Base-by-base conservation (phyloP, 495 filamentous ascomycete species). In the Hypoxylon intermedium region DNA sequence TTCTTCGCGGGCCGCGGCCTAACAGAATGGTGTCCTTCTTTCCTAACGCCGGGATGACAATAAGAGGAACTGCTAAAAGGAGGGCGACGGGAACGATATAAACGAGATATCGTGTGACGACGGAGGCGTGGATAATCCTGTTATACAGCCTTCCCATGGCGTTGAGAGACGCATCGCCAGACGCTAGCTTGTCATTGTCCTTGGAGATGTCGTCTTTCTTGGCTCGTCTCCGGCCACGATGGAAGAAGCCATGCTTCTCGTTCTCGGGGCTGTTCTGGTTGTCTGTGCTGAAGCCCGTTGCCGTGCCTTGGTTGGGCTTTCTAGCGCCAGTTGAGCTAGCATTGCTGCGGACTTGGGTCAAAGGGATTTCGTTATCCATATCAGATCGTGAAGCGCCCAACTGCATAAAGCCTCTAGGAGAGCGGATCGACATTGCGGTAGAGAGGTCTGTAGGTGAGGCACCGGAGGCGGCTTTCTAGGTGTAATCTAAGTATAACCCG, bases 61-160 rank as follows among this genome's bases (percentile, higher is more conserved):
- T 82, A 51, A 97, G 90, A 9, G 92, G 93, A 16, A 91, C 74
- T 2, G 92, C 89, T 55, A 98, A 84, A 19, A 90, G 69, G 1
- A 87, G 11, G 24, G 84, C 90, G 24, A 98, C 70, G 1, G 94
- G 94, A 13, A 90, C 70, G 50, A 98, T 85, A 70, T 96, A 97
- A 46, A 98, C 80, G 40, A 97, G 78, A 67, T 98, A 98, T 21
- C 93, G 85, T 46, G 89, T 96, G 63, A 96, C 69, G 67, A 93
- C 83, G 12, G 89, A 93, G 74, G 91, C 96, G 68, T 89, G 85
- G 63, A 94, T 72, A 46, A 98, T 84, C 68, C 86, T 91, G 67
- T 87, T 81, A 73, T 97, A 98, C 55, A 98, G 72, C 55, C 77
- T 85, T n/a, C 94, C 94, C 86, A 98, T 89, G 42, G 80, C 79